Conservation (phyloP, 2,329 filamentous ascomycete genomes). For the Aureobasidium namibiae region DNA sequence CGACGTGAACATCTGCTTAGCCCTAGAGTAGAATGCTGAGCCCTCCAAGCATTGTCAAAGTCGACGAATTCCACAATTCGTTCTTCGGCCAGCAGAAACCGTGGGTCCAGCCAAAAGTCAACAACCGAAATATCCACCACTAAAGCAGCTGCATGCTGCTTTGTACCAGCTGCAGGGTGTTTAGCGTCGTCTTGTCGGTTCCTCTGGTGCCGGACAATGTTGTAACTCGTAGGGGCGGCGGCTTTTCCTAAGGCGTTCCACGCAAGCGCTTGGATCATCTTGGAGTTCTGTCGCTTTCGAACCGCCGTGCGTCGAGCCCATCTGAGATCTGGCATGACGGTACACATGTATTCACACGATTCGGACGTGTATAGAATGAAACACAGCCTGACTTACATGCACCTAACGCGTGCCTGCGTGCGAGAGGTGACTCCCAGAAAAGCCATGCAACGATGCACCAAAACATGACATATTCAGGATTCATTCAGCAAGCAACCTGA, state of each 20-base stretch:
- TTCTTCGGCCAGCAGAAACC: neutral
- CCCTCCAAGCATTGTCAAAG: neutral
- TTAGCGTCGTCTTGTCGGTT: conserved; percentile 7
- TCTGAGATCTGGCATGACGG: conserved; percentile 8
- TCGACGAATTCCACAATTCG: neutral
- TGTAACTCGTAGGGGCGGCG: neutral
- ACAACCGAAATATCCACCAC: conserved; percentile 8
- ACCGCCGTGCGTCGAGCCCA: conserved; percentile 1
- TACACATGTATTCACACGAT: conserved; percentile 8
- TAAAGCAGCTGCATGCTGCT: conserved; percentile 8
- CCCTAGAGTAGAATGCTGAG: neutral
- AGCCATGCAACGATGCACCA: conserved; percentile 6
- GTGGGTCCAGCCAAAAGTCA: conserved; percentile 5
- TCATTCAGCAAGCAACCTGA: conserved; percentile 10
- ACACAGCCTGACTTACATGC: neutral
- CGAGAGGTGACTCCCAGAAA: neutral
- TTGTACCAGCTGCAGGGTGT: conserved; percentile 9
- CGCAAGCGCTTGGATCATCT: conserved; percentile 11
- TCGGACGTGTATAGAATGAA: neutral
- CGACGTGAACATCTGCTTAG: neutral
- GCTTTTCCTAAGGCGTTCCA: conserved; percentile 10
- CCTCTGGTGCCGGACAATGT: conserved; percentile 7
- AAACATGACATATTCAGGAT: neutral
- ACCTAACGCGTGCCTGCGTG: conserved; percentile 9
- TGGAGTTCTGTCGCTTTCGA: neutral